Evolutionary conservation across 495 filamentous ascomycete species (phyloP), one percentile per base, ranked within the genome.

Genomic region (Penicillium egyptiacum): DNA sequence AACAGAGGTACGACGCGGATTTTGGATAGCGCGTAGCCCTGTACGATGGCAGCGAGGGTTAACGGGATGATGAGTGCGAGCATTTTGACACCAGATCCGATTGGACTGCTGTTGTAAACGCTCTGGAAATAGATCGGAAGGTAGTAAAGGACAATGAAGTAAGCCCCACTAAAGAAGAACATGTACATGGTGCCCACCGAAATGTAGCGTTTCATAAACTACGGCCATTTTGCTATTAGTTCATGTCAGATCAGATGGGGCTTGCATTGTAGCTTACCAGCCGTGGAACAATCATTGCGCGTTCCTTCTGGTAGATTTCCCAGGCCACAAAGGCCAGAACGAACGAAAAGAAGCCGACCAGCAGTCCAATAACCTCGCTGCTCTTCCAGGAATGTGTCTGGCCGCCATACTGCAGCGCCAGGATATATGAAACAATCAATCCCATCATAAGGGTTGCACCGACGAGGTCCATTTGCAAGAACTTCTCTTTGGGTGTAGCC

Each of bases 341-440:
- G 4, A 75, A 59, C 11, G 68, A 8, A 6, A 43, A 60, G 39
- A 69, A 75, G 28, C 72, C 72, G 6, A 82, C 75, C 4, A 84
- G 65, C 2, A 72, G 41, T 11, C 75, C 82, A 35, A 84, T 74
- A 17, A 83, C 72, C 8, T 54, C 52, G 48, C 67, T 64, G 56
- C 57, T 65, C 31, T 68, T 71, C 81, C 86, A 89, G 1, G 82
- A 41, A 52, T 83, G 76, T 8, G 76, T 72, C 3, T 71, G 64
- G 10, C 83, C 86, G 5, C 84, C 87, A 75, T 79, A 89, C 66
- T 89, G 81, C 19, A 89, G 74, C 23, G 84, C 86, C 31, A 89
- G 75, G 25, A 89, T 64, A 31, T 86, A 66, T 62, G 75, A 83
- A 33, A 85, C 64, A 17, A 87, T 69, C 6, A 71, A 71, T 3